Percentiles rank a stretch among this genome's conserved stretches.
These are phyloP conservation scores for Sporothrix mexicana DNA, from an alignment of 2,329 filamentous ascomycete species.

Conservation along the genomic window DNA sequence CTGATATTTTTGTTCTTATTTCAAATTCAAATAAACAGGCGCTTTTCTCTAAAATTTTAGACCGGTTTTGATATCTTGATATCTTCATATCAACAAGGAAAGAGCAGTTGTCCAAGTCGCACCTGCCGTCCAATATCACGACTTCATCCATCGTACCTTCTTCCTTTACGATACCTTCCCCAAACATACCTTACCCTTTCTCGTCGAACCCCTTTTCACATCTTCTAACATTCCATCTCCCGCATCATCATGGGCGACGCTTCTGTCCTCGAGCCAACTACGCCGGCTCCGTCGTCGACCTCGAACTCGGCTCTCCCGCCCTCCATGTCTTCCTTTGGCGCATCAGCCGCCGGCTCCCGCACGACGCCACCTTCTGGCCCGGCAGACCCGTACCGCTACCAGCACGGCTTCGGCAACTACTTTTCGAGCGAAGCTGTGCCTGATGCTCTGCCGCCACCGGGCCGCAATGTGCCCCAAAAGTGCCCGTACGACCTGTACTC, in stretches of 20 bases:
- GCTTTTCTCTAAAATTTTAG: neutral
- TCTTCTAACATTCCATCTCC: neutral
- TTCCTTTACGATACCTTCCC: neutral
- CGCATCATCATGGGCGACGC: slow-evolving; percentile 6
- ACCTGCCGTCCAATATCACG: neutral
- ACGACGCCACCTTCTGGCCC: slow-evolving; percentile 4
- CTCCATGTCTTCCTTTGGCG: slow-evolving; percentile 19
- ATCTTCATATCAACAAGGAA: slow-evolving; percentile 10
- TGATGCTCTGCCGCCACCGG: slow-evolving; percentile 51
- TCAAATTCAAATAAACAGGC: slow-evolving; percentile 15
- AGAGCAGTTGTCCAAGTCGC: neutral
- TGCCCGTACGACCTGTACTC: slow-evolving; percentile 51
- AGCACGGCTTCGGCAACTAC: slow-evolving; percentile 60
- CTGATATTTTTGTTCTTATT: neutral
- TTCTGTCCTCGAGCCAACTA: neutral
- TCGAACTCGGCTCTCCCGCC: neutral
- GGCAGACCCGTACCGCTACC: slow-evolving; percentile 57
- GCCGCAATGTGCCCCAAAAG: slow-evolving; percentile 53
- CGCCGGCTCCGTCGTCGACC: neutral
- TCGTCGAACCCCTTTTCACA: neutral
- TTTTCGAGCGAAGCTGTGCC: slow-evolving; percentile 47
- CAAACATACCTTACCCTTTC: neutral
- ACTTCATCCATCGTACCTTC: neutral
- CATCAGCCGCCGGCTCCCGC: slow-evolving; percentile 1
- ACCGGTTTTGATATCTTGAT: neutral